Evolutionary conservation across 345 rosid genomes (phyloP).

Genomic region (Physaria fendleri): DNA sequence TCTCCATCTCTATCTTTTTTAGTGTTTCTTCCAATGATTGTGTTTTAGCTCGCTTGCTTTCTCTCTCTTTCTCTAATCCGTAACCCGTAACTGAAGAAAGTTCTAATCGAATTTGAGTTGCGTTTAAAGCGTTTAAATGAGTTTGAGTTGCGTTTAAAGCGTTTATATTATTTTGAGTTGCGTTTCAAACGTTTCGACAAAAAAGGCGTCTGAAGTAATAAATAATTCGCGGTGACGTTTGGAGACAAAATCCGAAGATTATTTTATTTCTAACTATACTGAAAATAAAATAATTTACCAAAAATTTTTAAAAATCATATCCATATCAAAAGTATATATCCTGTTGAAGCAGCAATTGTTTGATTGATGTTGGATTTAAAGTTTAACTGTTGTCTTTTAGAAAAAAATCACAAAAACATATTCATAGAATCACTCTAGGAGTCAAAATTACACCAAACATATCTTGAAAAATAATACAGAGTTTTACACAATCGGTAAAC

Average conservation of each 20-base stretch:
- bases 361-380: no score
- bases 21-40: not conserved
- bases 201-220: not conserved
- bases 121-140: not conserved
- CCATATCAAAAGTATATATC: no score
- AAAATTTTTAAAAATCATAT: no score
- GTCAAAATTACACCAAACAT: no score
- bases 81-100: not conserved
- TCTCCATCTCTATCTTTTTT: slow-evolving; percentile 28
- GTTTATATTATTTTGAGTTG: no score
- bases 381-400: no score
- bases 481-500: not conserved
- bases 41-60: not conserved
- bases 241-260: not conserved
- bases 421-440: no score
- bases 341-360: no score
- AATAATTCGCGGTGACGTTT: not conserved
- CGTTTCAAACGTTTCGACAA: no score
- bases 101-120: not conserved
- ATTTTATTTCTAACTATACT: not conserved
- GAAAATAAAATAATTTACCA: not conserved
- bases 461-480: not conserved
- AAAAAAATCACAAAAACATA: no score
- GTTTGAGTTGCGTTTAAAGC: not conserved
- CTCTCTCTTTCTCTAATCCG: not conserved